Evolutionary conservation across 805 yeast genomes (phyloP).

Genomic region (Myxozyma neglecta): DNA sequence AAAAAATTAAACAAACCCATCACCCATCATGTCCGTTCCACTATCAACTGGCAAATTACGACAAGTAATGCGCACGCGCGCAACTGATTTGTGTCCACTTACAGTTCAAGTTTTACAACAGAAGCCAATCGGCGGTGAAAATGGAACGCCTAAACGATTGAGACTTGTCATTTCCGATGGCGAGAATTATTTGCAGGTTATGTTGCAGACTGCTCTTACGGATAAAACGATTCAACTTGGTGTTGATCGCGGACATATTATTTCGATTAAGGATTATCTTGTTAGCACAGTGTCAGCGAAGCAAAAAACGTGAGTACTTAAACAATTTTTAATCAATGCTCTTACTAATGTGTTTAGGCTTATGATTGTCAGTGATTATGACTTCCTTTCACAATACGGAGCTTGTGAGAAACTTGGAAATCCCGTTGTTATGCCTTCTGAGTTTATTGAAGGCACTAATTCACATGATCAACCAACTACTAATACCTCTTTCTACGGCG

Average conservation of each 20-base stretch:
- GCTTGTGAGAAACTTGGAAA: constrained; percentile 25
- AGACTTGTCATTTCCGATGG: constrained; percentile 33
- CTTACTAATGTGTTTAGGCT: background rate
- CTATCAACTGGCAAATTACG: constrained; percentile 15
- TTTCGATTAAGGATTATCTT: constrained; percentile 20
- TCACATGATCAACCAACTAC: background rate
- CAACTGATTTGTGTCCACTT: background rate
- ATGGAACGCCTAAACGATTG: constrained; percentile 28
- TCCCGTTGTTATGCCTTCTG: constrained; percentile 11
- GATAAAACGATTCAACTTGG: constrained; percentile 11
- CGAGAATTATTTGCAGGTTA: constrained; percentile 24
- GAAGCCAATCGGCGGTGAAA: constrained; percentile 18
- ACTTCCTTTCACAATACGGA: constrained; percentile 23
- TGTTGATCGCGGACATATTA: constrained; percentile 20
- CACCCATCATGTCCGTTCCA: background rate
- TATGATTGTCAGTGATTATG: constrained; percentile 18
- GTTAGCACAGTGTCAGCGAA: constrained; percentile 15
- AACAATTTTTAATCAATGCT: background rate
- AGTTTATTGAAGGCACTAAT: background rate
- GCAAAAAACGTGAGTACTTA: constrained; percentile 11
- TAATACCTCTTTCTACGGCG: constrained; percentile 21
- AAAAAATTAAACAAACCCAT: too few species aligned
- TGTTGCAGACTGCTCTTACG: constrained; percentile 18
- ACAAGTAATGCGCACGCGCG: constrained; percentile 4
- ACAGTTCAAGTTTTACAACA: constrained; percentile 28